Conservation (phyloP, 768 basidiomycete species). For the Russula brevipes region DNA sequence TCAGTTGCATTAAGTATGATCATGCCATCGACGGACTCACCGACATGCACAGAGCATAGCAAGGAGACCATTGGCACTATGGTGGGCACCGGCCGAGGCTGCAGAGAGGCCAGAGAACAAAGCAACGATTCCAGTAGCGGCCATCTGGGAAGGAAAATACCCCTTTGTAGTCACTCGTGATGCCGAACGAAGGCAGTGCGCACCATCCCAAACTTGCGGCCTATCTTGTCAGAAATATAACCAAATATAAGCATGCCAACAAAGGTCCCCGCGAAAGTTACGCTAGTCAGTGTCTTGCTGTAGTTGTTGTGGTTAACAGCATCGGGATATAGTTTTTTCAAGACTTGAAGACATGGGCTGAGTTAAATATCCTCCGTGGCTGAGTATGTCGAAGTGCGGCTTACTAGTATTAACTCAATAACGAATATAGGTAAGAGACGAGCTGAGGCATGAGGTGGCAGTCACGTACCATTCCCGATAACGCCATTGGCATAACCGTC, state of each 20-base stretch:
- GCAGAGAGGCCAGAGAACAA: slow-evolving; percentile 81
- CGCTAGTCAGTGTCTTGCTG: slow-evolving; percentile 55
- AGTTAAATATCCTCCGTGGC: not conserved
- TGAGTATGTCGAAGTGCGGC: slow-evolving; percentile 25
- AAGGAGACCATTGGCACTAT: slow-evolving; percentile 63
- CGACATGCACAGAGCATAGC: slow-evolving; percentile 77
- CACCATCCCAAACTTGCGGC: slow-evolving; percentile 75
- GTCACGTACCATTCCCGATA: slow-evolving; percentile 66
- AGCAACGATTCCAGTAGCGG: slow-evolving; percentile 76
- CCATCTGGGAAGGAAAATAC: slow-evolving; percentile 46
- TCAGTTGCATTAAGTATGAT: not conserved
- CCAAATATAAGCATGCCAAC: slow-evolving; percentile 81
- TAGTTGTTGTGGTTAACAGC: slow-evolving; percentile 52
- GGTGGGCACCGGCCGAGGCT: slow-evolving; percentile 73
- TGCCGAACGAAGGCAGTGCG: slow-evolving; percentile 23
- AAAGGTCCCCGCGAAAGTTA: slow-evolving; percentile 82
- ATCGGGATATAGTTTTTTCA: slow-evolving; percentile 61
- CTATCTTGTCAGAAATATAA: slow-evolving; percentile 80
- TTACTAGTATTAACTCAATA: slow-evolving; percentile 60
- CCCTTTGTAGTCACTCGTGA: not conserved
- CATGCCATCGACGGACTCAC: slow-evolving; percentile 34
- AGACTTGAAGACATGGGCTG: slow-evolving; percentile 44
- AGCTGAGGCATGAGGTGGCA: not conserved
- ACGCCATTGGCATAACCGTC: slow-evolving; percentile 86
- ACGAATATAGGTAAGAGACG: slow-evolving; percentile 3